phyloP scores from a whole-genome alignment of 345 rosid genomes.

The Diplotaxis tenuifolia region DNA sequence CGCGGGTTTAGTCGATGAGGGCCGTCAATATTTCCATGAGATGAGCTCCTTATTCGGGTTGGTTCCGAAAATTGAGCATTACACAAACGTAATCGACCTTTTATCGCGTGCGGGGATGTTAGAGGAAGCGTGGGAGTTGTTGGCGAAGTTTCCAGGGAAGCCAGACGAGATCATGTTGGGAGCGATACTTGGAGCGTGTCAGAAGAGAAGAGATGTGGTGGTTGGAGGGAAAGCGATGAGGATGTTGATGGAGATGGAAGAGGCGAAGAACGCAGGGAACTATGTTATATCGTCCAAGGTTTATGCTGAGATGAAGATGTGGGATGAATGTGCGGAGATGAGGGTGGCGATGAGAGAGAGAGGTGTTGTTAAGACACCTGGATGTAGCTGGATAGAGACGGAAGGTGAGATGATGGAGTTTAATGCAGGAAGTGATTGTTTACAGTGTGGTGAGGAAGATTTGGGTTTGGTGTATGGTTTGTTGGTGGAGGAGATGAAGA shows the following conservation, averaged over 20 bases:
- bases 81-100: conserved; percentile 87
- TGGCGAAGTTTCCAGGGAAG: conserved; percentile 73
- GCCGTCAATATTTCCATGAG: conserved; percentile 53
- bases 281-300: conserved; percentile 78
- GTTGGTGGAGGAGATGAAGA: conserved; percentile 63
- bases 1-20: conserved; percentile 73
- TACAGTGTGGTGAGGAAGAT: conserved; percentile 28
- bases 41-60: conserved; percentile 67
- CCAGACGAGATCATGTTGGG: conserved; percentile 73
- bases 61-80: conserved; percentile 80
- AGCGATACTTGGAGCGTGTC: conserved; percentile 84
- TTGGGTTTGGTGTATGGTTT: conserved; percentile 40
- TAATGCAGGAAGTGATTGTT: conserved; percentile 55
- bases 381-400: conserved; percentile 87
- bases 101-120: conserved; percentile 72
- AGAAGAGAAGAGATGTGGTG: conserved; percentile 50
- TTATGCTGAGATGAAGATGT: conserved; percentile 63
- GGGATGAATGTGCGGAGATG: conserved; percentile 76
- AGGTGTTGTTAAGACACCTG: conserved; percentile 74
- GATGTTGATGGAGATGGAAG: conserved; percentile 54
- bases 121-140: conserved; percentile 77
- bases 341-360: conserved; percentile 65
- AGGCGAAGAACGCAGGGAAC: conserved; percentile 74
- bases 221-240: conserved; percentile 54
- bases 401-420: conserved; percentile 55